phyloP scores from a whole-genome alignment of 2,329 filamentous ascomycete species.

The Ophiosphaerella narmari region DNA sequence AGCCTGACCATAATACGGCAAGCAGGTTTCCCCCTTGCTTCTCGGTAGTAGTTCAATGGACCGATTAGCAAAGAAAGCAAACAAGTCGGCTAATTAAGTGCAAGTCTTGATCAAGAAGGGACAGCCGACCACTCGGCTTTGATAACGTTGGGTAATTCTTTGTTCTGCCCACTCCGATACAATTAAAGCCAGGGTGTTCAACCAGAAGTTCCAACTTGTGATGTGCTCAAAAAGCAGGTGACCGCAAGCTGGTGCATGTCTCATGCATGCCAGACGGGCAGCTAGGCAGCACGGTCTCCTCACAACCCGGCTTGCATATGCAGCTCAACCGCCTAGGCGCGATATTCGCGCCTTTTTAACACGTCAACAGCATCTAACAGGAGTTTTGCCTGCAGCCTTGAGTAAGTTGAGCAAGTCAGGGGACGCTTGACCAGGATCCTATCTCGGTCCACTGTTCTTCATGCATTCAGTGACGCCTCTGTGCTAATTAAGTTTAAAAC shows the following conservation, averaged over 20 bases:
- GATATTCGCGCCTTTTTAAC: neutral
- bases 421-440: neutral
- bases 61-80: no score
- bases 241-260: constrained; percentile 1
- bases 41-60: no score
- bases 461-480: neutral
- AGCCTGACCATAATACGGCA: no score
- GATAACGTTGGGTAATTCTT: no score
- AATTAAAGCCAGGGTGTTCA: neutral
- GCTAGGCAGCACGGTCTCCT: neutral
- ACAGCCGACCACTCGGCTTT: no score
- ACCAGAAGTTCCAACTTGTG: neutral
- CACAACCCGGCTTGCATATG: neutral
- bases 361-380: neutral
- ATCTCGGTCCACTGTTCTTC: constrained; percentile 1
- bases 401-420: neutral
- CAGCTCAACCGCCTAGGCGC: neutral
- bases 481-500: neutral
- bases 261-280: constrained; percentile 2
- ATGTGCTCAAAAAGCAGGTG: constrained; percentile 1
- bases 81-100: no score
- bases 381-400: neutral
- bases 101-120: no score
- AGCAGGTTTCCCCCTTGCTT: no score
- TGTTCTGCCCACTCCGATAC: no score